Evolutionary conservation across 2,329 filamentous ascomycete genomes (phyloP), one percentile per base, ranked within the genome.

Genomic region (Sporothrix pallida): DNA sequence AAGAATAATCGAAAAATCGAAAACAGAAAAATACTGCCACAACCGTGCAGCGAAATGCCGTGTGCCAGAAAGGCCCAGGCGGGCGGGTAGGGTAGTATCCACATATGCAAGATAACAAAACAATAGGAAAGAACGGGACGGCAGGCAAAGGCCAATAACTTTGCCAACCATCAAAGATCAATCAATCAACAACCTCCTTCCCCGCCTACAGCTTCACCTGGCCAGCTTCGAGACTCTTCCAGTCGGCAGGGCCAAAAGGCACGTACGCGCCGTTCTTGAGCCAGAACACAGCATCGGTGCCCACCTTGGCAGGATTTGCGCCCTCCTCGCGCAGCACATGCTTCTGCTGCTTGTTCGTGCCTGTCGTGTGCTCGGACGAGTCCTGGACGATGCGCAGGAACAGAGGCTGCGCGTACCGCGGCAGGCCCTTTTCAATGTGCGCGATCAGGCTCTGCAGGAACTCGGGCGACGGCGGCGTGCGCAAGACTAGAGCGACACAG

Each of bases 331-430:
- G 86, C 76, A 97, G 80, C 0, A 84, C 82, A 76, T 92, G 89
- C 82, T 97, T 97, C 82, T 95, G 92, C 83, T 97, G 93, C 85
- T 97, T 97, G 79, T 94, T 92, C 67, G 94, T 97, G 0, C 94
- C 93, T 4, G 94, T 97, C 0, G 89, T 86, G 78, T 92, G 89
- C 76, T 89, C 86, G 2, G 83, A 81, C 63, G 87, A 82, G 37
- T 87, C 86, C 37, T 83, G 84, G 8, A 91, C 87, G 6, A 94
- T 82, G 13, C 94, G 86, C 67, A 97, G 80, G 82, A 97, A 97
- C 0, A 96, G 78, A 0, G 94, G 94, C 4, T 91, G 87, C 0
- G 94, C 93, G 78, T 92, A 97, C 68, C 86, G 87, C 0, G 94
- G 94, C 37, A 97, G 83, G 7, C 83, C 83, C 7, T 81, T 80